Percentiles rank a stretch among this genome's conserved stretches.
These are phyloP conservation scores for Sisymbrium altissimum DNA, from an alignment of 345 rosid genomes.

Conservation along the genomic window DNA sequence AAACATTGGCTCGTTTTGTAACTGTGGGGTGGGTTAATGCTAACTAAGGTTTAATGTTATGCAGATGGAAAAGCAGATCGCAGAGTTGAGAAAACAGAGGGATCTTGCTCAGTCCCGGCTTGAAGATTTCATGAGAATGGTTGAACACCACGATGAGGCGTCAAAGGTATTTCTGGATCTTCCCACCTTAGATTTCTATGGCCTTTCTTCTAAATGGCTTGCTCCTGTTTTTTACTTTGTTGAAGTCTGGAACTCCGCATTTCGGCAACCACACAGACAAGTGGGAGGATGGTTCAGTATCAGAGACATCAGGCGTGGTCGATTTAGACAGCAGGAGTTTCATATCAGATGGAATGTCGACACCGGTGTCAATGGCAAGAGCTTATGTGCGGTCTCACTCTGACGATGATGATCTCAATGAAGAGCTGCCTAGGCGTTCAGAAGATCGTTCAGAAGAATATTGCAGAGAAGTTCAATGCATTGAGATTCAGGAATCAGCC, in stretches of 20 bases:
- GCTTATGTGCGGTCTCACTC: constrained; percentile 38
- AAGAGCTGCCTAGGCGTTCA: constrained; percentile 37
- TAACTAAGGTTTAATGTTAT: constrained; percentile 2
- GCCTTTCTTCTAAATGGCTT: not conserved
- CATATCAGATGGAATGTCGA: constrained; percentile 44
- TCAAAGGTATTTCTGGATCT: constrained; percentile 39
- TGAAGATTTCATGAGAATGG: constrained; percentile 63
- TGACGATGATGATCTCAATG: constrained; percentile 19
- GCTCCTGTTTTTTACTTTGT: constrained; percentile 3
- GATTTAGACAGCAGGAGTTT: constrained; percentile 44
- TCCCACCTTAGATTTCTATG: not conserved
- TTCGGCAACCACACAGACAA: constrained; percentile 35
- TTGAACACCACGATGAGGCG: constrained; percentile 49
- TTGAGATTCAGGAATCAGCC: constrained; percentile 52
- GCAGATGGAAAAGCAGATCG: constrained; percentile 86
- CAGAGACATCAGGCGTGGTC: constrained; percentile 52
- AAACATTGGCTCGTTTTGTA: constrained; percentile 9
- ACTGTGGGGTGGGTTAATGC: not conserved
- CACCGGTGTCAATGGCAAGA: constrained; percentile 41
- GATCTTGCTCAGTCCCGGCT: constrained; percentile 85
- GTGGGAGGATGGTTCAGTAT: constrained; percentile 76
- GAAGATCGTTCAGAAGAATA: constrained; percentile 57
- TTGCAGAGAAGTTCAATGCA: constrained; percentile 88
- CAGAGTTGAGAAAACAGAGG: constrained; percentile 67
- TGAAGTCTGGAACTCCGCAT: constrained; percentile 32